Evolutionary conservation across 257 asterid genomes (phyloP), one percentile per base, ranked within the genome.

Genomic region (Solanum dulcamara): DNA sequence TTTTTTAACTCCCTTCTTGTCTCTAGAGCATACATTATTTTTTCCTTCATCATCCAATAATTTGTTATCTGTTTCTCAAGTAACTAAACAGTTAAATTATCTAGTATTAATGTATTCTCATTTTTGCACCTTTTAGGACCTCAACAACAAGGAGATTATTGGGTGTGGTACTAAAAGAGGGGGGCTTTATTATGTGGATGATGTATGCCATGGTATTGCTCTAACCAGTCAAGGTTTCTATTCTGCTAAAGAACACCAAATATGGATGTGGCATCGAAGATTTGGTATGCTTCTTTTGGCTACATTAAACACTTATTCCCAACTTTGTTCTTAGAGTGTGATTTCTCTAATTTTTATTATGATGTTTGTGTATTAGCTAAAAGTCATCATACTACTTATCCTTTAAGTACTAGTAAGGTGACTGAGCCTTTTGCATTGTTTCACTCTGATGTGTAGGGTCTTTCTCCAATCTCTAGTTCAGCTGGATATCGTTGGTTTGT

Each of bases 131-230:
- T n/a, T 59, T 6, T 10, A 70, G 26, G 12, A 70, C 28, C 48
- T 20, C 15, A 32, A 70, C 13, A 33, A 1, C 13, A 67, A 40
- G 77, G 62, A 51, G 75, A 81, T 87, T 60, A n/a, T 87, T 87
- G 57, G 87, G 85, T 51, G 80, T 87, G 83, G 87, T 84, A 62
- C 85, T 84, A 37, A 83, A 26, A 26, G 81, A 33, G 33, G 81
- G 11, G 66, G 89, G 53, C 30, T 87, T 10, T 87, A 87, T 64
- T 64, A 87, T 7, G 22, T 79, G 11, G 87, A 83, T 8, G 50
- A n/a, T 4, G 30, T 15, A 10, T 24, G 68, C 4, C 33, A 11
- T 24, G 33, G 68, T 10, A 10, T 59, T 59, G 17, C 13, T 59
- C 33, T 59, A n/a, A 59, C 17, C 5, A 24, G 7, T 59, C 33